A percentile compares a stretch with the other conserved stretches of the same genome.
phyloP scores from a whole-genome alignment of 2,329 filamentous ascomycete species.

The Monilinia fructicola region DNA sequence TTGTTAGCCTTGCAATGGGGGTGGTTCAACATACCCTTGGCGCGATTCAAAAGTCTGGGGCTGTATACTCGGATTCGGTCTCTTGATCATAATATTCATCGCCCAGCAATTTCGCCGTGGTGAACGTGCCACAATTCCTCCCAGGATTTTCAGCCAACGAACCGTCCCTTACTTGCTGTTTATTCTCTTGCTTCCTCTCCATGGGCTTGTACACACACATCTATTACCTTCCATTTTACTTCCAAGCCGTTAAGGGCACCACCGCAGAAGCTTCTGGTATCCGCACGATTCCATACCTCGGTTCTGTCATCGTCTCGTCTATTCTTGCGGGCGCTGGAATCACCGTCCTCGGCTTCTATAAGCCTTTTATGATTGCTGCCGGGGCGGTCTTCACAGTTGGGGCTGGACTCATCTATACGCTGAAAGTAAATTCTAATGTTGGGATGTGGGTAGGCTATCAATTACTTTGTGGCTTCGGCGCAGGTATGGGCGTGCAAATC shows the following conservation, averaged over 20 bases:
- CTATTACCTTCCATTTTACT: constrained; percentile 50
- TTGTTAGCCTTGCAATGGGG: constrained; percentile 51
- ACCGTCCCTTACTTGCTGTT: constrained; percentile 41
- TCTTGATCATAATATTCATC: constrained; percentile 43
- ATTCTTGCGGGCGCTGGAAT: constrained; percentile 45
- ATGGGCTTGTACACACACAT: constrained; percentile 44
- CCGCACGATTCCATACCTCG: constrained; percentile 46
- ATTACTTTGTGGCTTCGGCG: constrained; percentile 50
- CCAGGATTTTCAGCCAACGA: constrained; percentile 46
- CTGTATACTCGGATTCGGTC: constrained; percentile 45
- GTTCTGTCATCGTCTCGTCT: constrained; percentile 47
- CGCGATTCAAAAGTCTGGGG: constrained; percentile 46
- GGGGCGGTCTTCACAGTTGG: constrained; percentile 47
- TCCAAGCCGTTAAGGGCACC: constrained; percentile 49
- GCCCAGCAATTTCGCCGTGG: constrained; percentile 46
- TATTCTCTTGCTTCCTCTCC: constrained; percentile 41
- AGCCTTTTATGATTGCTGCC: constrained; percentile 49
- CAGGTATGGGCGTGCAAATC: constrained; percentile 48
- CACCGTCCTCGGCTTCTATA: constrained; percentile 45
- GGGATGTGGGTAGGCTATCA: constrained; percentile 55
- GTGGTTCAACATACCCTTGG: constrained; percentile 49
- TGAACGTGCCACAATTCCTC: constrained; percentile 52
- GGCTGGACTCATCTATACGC: constrained; percentile 46
- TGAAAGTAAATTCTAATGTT: constrained; percentile 45
- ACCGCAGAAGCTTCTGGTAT: constrained; percentile 45